Percentiles rank a stretch among this genome's conserved stretches.
Evolutionary conservation across 2,329 filamentous ascomycete species (phyloP).

Genomic region (Ceratocystis colombiana): DNA sequence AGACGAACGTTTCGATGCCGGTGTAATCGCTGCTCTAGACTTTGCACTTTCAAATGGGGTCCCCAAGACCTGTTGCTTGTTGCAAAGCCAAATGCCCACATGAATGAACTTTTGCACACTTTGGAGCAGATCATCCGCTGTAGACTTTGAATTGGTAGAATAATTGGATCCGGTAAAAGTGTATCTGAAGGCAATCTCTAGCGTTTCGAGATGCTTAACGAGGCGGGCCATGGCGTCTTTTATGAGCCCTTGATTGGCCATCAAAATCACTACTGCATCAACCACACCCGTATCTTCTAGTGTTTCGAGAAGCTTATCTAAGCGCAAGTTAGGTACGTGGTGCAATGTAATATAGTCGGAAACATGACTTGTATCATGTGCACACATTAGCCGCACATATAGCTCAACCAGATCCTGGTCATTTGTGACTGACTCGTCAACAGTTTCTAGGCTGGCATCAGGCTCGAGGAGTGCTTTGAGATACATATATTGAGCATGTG

Average conservation of each 20-base stretch:
- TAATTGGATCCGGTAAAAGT: constrained; percentile 55
- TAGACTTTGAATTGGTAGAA: constrained; percentile 46
- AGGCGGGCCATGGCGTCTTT: constrained; percentile 75
- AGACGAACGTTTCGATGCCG: not conserved
- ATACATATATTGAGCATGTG: constrained; percentile 63
- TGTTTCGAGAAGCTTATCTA: constrained; percentile 71
- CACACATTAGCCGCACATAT: constrained; percentile 87
- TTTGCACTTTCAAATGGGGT: not conserved
- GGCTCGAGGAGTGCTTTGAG: constrained; percentile 66
- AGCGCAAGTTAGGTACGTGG: constrained; percentile 64
- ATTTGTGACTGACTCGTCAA: constrained; percentile 29
- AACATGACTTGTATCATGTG: constrained; percentile 69
- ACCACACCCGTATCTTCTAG: constrained; percentile 86
- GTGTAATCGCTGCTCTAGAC: not conserved
- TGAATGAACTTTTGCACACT: constrained; percentile 80
- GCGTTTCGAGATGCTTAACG: constrained; percentile 64
- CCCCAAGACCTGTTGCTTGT: constrained; percentile 49
- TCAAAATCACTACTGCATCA: constrained; percentile 82
- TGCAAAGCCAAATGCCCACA: constrained; percentile 92
- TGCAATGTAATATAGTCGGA: constrained; percentile 71
- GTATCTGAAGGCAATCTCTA: constrained; percentile 68
- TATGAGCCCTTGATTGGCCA: constrained; percentile 79
- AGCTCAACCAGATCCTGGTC: constrained; percentile 61
- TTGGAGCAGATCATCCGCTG: constrained; percentile 62
- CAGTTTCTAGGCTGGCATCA: not conserved